phyloP scores from a whole-genome alignment of 768 basidiomycete species.

The Termitomyces sp. region DNA sequence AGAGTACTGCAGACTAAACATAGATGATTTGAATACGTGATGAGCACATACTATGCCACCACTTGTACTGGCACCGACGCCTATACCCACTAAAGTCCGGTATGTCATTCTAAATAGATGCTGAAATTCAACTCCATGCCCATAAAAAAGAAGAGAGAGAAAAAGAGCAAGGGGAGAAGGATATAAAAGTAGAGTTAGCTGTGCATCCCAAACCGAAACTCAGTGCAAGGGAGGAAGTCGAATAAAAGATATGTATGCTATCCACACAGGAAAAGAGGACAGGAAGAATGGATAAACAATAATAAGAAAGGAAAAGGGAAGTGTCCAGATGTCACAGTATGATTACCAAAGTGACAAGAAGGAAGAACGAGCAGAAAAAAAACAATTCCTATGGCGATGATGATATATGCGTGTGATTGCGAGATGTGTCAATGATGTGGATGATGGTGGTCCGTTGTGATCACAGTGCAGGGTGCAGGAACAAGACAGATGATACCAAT shows the following conservation, averaged over 20 bases:
- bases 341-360: neutral
- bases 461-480: neutral
- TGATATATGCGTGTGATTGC: neutral
- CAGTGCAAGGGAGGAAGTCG: neutral
- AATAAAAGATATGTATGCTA: neutral
- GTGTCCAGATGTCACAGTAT: neutral
- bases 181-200: neutral
- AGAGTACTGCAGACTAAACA: neutral
- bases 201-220: neutral
- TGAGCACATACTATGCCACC: neutral
- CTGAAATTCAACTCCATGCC: neutral
- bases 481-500: conserved; percentile 1
- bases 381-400: neutral
- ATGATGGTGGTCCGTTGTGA: neutral
- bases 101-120: neutral
- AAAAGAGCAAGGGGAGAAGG: neutral
- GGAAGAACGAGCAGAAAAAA: neutral
- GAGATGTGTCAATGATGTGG: neutral
- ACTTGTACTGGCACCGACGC: neutral
- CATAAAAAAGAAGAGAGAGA: neutral
- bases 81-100: neutral
- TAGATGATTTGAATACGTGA: conserved; percentile 7
- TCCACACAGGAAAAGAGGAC: neutral
- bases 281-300: neutral
- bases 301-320: neutral